These are phyloP conservation scores for Holtermannia corniformis DNA, from an alignment of 768 basidiomycete species.

Conservation along the genomic window DNA sequence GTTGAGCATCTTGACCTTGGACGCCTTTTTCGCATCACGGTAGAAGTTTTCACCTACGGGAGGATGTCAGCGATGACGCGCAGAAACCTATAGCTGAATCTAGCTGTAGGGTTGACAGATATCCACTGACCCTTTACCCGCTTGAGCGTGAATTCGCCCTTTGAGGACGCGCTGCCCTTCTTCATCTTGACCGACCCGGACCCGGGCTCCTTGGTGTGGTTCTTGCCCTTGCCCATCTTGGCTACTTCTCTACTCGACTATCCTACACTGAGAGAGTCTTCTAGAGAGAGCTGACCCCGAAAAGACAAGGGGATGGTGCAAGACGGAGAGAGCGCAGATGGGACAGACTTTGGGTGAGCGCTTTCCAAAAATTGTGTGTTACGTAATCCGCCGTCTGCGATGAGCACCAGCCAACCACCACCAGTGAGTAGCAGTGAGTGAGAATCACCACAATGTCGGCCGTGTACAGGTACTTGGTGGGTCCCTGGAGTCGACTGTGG, in stretches of 20 bases:
- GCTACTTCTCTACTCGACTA: background rate
- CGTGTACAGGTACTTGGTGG: slow-evolving; percentile 37
- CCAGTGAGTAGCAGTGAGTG: background rate
- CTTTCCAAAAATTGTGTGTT: background rate
- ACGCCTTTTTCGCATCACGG: slow-evolving; percentile 82
- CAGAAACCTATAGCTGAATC: too few species aligned
- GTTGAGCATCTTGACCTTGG: slow-evolving; percentile 79
- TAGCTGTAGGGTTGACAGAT: background rate
- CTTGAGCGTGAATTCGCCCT: slow-evolving; percentile 41
- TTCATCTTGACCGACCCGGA: slow-evolving; percentile 36
- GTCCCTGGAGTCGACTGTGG: slow-evolving; percentile 2
- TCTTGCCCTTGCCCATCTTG: slow-evolving; percentile 42
- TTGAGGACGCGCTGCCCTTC: slow-evolving; percentile 14
- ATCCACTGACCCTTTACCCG: slow-evolving; percentile 39
- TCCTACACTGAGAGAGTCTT: background rate
- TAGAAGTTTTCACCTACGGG: slow-evolving; percentile 84
- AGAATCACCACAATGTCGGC: slow-evolving; percentile 26
- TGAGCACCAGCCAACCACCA: too few species aligned
- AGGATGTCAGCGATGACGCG: background rate
- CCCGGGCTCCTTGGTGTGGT: slow-evolving; percentile 34
- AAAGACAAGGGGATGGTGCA: background rate
- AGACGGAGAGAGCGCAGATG: background rate
- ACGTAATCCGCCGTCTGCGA: background rate
- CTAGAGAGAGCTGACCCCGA: too few species aligned
- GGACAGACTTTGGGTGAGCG: background rate